Conservation (phyloP, 768 basidiomycete genomes). For the Leccinum uliginosum region DNA sequence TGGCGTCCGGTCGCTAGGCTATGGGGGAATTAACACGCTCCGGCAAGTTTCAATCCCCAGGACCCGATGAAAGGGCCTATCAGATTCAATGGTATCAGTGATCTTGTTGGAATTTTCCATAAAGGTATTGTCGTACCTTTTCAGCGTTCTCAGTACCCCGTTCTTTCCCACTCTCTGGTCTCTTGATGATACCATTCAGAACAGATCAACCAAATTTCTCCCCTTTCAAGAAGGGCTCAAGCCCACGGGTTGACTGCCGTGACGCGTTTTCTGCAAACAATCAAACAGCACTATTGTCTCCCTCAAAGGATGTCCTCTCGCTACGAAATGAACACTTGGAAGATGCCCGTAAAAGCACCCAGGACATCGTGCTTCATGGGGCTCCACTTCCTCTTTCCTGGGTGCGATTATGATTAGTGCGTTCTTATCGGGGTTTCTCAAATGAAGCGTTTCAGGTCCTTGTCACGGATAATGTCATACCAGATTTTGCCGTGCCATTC, state of each 20-base stretch:
- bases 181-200: conserved; percentile 12
- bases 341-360: conserved; percentile 6
- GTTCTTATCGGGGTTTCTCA: not conserved
- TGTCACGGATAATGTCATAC: conserved; percentile 24
- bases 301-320: not conserved
- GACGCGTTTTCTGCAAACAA: conserved; percentile 10
- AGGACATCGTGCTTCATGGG: conserved; percentile 12
- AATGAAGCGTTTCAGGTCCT: conserved; percentile 14
- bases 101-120: not conserved
- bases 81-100: not conserved
- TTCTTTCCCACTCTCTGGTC: conserved; percentile 1
- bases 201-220: conserved; percentile 10
- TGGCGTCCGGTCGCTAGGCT: not conserved
- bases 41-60: not conserved
- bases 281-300: not conserved
- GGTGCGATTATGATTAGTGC: conserved; percentile 13
- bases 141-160: not conserved
- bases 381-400: conserved; percentile 26
- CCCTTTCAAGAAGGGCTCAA: conserved; percentile 16
- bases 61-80: not conserved
- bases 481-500: conserved; percentile 27
- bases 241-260: conserved; percentile 20
- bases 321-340: conserved; percentile 5
- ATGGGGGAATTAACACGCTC: too few relatives aligned
- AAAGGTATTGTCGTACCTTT: not conserved